Evolutionary conservation across 768 basidiomycete genomes (phyloP), one percentile per base, ranked within the genome.

Genomic region (Kwoniella shandongensis): DNA sequence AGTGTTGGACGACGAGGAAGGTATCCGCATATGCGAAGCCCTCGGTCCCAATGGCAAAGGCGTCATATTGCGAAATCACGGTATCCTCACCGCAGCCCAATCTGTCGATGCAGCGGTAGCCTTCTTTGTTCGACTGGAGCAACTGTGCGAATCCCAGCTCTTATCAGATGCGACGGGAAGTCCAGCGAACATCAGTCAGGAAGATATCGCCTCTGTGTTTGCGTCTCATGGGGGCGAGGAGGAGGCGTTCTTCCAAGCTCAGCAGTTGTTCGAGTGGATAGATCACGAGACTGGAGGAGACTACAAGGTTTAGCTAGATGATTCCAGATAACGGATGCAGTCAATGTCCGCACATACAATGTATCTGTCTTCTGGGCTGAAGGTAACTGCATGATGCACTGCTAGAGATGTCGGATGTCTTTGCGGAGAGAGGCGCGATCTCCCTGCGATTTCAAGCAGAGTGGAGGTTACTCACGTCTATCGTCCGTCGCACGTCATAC

Each of bases 1-100:
- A 7, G 81, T 82, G 17, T 68, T 81, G 17, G 79, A 79, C 17
- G 67, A 77, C 12, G 77, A 79, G 38, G 81, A 83, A 69, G 81
- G 81, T n/a, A 61, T 67, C 30, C 75, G 79, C 22, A 83, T 83
- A 51, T 79, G 80, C 10, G 66, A 72, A 11, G 58, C 58, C 10
- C 59, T 67, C 11, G 61, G 59, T 13, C 44, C 61, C 6, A 56
- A 61, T 12, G 44, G 44, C 20, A 61, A 58, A 35, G 54, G 61
- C 7, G 54, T 65, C 46, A 59, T 70, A 25, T 23, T 67, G 8
- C 55, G 54, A 25, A 67, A 65, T 49, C 63, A 66, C 35, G 65
- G 63, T 11, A 23, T 70, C n/a, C n/a, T n/a, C n/a, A n/a, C 65
- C 1, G 61, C 58, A 26, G 65, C 61, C 8, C 42, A 44, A 23